Percentiles rank a stretch among this genome's conserved stretches.
Conservation (phyloP, 352 stramenopile species). For the Globisporangium emineosum region DNA sequence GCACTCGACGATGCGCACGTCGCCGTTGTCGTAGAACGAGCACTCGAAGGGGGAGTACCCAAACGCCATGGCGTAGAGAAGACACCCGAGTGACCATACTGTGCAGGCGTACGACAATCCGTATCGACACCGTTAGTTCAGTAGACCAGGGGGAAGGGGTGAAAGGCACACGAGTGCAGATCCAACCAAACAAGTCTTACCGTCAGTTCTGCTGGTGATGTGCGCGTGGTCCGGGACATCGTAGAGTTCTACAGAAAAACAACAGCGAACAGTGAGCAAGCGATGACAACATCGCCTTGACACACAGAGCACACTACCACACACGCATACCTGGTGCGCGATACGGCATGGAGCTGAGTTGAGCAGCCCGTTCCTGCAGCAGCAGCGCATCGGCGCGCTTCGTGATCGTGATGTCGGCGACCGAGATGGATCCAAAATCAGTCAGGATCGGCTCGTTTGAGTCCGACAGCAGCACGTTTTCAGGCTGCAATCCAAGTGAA, state of each 20-base stretch:
- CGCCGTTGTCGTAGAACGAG: slow-evolving; percentile 68
- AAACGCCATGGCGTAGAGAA: slow-evolving; percentile 88
- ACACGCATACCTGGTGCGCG: slow-evolving; percentile 60
- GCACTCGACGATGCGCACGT: slow-evolving; percentile 75
- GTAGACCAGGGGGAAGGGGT: not conserved
- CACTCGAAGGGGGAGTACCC: slow-evolving; percentile 90
- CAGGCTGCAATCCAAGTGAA: slow-evolving; percentile 39
- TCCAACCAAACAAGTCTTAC: slow-evolving; percentile 17
- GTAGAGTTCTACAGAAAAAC: slow-evolving; percentile 64
- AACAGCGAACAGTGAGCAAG: not conserved
- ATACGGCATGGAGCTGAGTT: slow-evolving; percentile 86
- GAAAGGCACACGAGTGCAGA: not conserved
- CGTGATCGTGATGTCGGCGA: slow-evolving; percentile 57
- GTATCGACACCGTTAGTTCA: not conserved
- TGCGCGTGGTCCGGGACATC: slow-evolving; percentile 69
- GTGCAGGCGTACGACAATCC: not conserved
- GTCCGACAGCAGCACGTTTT: slow-evolving; percentile 83
- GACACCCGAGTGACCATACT: slow-evolving; percentile 89
- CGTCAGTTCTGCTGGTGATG: slow-evolving; percentile 76
- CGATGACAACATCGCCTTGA: not conserved
- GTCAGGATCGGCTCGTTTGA: slow-evolving; percentile 81
- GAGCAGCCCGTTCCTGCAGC: slow-evolving; percentile 79
- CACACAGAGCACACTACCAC: not conserved
- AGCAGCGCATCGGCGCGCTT: slow-evolving; percentile 79
- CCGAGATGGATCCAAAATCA: slow-evolving; percentile 83